Base-by-base conservation (phyloP, 2,329 filamentous ascomycete genomes). In the Thermothelomyces thermophilus region DNA sequence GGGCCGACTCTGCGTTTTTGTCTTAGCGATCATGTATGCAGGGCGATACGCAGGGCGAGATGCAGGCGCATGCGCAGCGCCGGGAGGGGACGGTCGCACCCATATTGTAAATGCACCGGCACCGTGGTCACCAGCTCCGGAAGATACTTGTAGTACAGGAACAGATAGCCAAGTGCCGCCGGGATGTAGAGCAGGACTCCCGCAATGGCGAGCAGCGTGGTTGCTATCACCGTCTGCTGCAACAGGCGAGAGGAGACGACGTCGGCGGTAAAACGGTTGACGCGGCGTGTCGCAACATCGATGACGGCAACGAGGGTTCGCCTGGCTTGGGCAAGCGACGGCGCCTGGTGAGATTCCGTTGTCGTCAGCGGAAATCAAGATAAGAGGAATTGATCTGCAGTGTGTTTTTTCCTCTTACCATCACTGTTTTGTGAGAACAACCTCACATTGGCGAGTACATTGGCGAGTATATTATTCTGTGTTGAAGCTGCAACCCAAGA, bases 31-130 rank as follows among this genome's bases (percentile, higher is more conserved):
- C n/a, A n/a, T n/a, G n/a, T n/a, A n/a, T n/a, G n/a, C n/a, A n/a
- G n/a, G n/a, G n/a, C n/a, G n/a, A n/a, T n/a, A n/a, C n/a, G n/a
- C n/a, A n/a, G n/a, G n/a, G n/a, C n/a, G n/a, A n/a, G n/a, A n/a
- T n/a, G n/a, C n/a, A n/a, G n/a, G n/a, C n/a, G n/a, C n/a, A n/a
- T n/a, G n/a, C n/a, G 28, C 41, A 22, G 17, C 7, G 17, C 2
- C 16, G 6, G 9, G 19, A 28, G 10, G 22, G 13, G n/a, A n/a
- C 34, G 20, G n/a, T 66, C 70, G 54, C 63, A 80, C 77, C 77
- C 75, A 65, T 82, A 82, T 62, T 82, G 79, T 7, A 82, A 64
- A 58, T 80, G 71, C 5, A 82, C 63, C 14, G 79, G 77, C 35
- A 72, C 63, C 0, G 71, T 71, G 16, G 76, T 70, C 40, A 79